These are phyloP conservation scores for Cutaneotrichosporon spelunceum DNA, from an alignment of 1,284 basidiomycete genomes.

Conservation along the genomic window DNA sequence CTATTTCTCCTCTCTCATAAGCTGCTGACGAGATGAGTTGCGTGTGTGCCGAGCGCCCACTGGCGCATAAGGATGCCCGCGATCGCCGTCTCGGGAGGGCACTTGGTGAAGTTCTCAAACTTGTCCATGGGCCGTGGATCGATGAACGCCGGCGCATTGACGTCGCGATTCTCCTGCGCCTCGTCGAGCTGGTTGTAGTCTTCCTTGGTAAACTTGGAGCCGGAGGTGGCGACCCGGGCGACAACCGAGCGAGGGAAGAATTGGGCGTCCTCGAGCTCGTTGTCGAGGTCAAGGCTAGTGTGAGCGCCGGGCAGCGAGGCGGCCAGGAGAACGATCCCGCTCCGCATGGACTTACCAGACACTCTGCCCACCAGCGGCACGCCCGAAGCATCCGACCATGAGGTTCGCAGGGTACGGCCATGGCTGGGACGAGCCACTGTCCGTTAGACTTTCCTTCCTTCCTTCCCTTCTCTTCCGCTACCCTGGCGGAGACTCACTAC, in stretches of 20 bases:
- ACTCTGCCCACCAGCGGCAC: conserved; percentile 66
- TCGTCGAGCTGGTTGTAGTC: conserved; percentile 60
- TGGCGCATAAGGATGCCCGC: conserved; percentile 66
- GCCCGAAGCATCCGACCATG: conserved; percentile 80
- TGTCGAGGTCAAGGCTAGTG: conserved; percentile 71
- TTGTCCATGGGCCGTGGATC: conserved; percentile 29
- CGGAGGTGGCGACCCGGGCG: conserved; percentile 59
- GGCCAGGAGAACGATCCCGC: neutral
- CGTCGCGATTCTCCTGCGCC: conserved; percentile 4
- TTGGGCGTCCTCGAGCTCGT: conserved; percentile 89
- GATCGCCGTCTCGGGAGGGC: conserved; percentile 67
- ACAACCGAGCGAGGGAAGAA: conserved; percentile 78
- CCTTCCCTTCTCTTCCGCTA: neutral
- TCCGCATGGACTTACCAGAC: conserved; percentile 56
- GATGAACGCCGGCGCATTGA: neutral
- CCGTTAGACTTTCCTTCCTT: neutral
- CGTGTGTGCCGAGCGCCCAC: conserved; percentile 59
- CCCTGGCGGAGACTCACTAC: conserved; percentile 68
- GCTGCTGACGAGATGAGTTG: conserved; percentile 40
- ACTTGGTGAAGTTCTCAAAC: conserved; percentile 55
- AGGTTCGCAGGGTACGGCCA: conserved; percentile 82
- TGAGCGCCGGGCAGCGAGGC: neutral
- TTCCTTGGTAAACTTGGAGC: conserved; percentile 57
- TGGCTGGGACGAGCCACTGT: conserved; percentile 49
- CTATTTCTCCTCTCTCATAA: conserved; percentile 20